Evolutionary conservation across 495 filamentous ascomycete species (phyloP).

Genomic region (Hyaloscypha variabilis): DNA sequence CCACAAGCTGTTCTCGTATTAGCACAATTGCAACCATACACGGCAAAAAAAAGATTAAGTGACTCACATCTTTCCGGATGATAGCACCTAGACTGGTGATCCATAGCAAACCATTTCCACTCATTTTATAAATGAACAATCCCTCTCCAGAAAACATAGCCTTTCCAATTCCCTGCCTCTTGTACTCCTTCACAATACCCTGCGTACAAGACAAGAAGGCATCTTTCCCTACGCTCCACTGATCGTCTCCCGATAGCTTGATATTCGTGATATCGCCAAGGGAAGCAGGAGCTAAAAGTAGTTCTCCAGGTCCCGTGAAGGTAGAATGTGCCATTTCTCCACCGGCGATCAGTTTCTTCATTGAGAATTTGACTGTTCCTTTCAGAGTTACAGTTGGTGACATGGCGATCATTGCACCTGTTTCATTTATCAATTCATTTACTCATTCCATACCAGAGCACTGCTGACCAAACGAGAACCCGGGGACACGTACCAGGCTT

Average conservation of each 20-base stretch:
- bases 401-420: conserved; percentile 94
- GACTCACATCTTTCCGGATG: conserved; percentile 87
- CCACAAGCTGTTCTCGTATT: conserved; percentile 57
- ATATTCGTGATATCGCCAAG: conserved; percentile 88
- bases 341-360: conserved; percentile 83
- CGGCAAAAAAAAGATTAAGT: not conserved
- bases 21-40: not conserved
- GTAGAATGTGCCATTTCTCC: conserved; percentile 79
- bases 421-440: not conserved
- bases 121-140: conserved; percentile 86
- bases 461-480: not conserved
- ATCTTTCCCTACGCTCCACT: conserved; percentile 84
- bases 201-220: conserved; percentile 78
- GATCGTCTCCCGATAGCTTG: conserved; percentile 64
- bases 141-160: conserved; percentile 94
- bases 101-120: conserved; percentile 79
- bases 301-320: conserved; percentile 89
- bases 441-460: not conserved
- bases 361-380: conserved; percentile 76
- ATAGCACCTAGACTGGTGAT: conserved; percentile 93
- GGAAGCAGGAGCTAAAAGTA: conserved; percentile 77
- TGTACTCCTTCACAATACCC: conserved; percentile 79
- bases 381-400: conserved; percentile 81
- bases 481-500: conserved; percentile 66
- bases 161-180: conserved; percentile 86